Conservation (phyloP, 768 basidiomycete genomes). For the Tubosaeta brunneosetosa region DNA sequence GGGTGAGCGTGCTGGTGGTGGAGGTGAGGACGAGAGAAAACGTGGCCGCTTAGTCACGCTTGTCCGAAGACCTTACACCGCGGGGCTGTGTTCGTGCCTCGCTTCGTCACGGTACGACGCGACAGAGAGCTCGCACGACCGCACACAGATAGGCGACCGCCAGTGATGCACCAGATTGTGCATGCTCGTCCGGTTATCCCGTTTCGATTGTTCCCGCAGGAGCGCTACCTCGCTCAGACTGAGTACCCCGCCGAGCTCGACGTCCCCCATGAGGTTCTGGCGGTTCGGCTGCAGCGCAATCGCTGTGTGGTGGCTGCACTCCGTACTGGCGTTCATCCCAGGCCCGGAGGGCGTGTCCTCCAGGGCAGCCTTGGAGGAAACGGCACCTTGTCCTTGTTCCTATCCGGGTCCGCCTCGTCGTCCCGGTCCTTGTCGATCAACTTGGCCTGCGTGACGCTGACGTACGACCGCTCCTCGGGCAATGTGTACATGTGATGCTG, state of each 20-base stretch:
- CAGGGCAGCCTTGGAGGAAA: not conserved
- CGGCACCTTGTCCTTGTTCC: not conserved
- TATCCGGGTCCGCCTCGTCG: not conserved
- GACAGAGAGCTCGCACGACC: no score
- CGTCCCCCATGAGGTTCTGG: constrained; percentile 16
- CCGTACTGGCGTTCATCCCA: not conserved
- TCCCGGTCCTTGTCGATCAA: not conserved
- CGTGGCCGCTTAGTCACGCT: no score
- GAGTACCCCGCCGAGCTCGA: constrained; percentile 17
- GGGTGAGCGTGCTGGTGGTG: no score
- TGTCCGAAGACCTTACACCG: no score
- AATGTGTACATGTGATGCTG: not conserved
- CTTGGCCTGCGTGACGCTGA: constrained; percentile 10
- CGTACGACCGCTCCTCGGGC: constrained; percentile 6
- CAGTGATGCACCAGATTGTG: constrained; percentile 54
- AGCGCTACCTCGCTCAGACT: constrained; percentile 41
- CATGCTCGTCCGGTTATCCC: constrained; percentile 25
- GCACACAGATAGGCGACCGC: constrained; percentile 65
- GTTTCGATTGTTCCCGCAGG: constrained; percentile 36
- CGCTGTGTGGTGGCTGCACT: not conserved
- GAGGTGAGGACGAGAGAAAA: no score
- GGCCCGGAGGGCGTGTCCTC: not conserved
- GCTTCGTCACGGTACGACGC: no score
- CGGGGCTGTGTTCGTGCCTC: no score
- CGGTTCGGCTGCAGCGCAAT: constrained; percentile 24